Evolutionary conservation across 2,329 filamentous ascomycete species (phyloP), one percentile per base, ranked within the genome.

Genomic region (Diaporthe caulivora): DNA sequence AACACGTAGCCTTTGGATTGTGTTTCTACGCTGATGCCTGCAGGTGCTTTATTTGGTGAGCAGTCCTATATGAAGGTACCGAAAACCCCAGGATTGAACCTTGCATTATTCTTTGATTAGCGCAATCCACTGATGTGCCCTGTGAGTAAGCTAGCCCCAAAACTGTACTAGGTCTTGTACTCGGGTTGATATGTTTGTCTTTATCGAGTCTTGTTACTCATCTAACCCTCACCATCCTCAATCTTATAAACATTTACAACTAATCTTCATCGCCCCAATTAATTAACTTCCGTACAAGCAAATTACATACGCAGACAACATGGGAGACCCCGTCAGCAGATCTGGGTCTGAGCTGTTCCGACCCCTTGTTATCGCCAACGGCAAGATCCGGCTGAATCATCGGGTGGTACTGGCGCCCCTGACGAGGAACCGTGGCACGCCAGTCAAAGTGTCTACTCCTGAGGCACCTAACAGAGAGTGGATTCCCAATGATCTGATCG

Each of bases 361-460:
- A 69, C 80, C 82, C 3, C 74, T 83, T 13, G 77, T 74, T 13
- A 81, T 84, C 75, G 76, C 83, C 80, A 62, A 73, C 34, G 71
- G 71, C 24, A 70, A 62, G 34, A 73, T 70, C 21, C 68, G 58
- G 24, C 60, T 75, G n/a, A 64, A 71, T 60, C 74, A 75, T 60
- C 72, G 74, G 18, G 72, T 75, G 21, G 64, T 75, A 34, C 72
- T 75, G 54, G 74, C 74, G 44, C 74, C 74, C n/a, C n/a, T n/a
- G n/a, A n/a, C n/a, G n/a, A n/a, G n/a, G n/a, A n/a, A n/a, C n/a
- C n/a, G n/a, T n/a, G n/a, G n/a, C n/a, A n/a, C n/a, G n/a, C n/a
- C n/a, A n/a, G n/a, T n/a, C n/a, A n/a, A n/a, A n/a, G n/a, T n/a
- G n/a, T n/a, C n/a, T n/a, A n/a, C n/a, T n/a, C n/a, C n/a, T n/a